These are phyloP conservation scores for Galium porrigens DNA, from an alignment of 305 asterid genomes.

Conservation along the genomic window DNA sequence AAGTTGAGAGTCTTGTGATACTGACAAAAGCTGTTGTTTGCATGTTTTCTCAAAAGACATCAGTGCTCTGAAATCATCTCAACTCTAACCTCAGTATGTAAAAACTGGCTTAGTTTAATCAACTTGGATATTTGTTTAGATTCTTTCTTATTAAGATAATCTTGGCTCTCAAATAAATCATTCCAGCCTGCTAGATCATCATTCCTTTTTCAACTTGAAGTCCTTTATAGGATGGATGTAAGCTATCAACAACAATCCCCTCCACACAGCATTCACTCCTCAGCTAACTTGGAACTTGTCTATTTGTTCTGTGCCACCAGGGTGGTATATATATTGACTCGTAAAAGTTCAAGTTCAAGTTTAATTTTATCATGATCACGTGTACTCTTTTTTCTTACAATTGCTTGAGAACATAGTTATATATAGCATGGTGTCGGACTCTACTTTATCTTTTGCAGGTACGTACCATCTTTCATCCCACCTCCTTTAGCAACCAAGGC, in stretches of 20 bases:
- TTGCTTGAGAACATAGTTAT: conserved; percentile 21
- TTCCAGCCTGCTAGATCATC: not conserved
- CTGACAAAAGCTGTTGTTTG: not conserved
- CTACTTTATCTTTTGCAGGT: conserved; percentile 61
- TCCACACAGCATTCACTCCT: not conserved
- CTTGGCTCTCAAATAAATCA: not conserved
- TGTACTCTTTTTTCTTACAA: conserved; percentile 9
- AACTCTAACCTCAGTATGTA: not conserved
- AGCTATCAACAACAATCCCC: not conserved
- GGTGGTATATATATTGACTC: not conserved
- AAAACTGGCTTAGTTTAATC: not conserved
- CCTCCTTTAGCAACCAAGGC: conserved; percentile 84
- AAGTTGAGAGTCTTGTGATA: not conserved
- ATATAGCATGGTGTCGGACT: conserved; percentile 36
- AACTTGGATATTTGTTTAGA: not conserved
- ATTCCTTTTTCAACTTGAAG: not conserved
- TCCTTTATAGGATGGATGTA: not conserved
- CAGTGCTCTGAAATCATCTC: not conserved
- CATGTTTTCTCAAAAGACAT: not conserved
- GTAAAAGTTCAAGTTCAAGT: not conserved
- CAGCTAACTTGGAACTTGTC: no score
- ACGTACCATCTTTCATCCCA: conserved; percentile 87
- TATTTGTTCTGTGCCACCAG: no score
- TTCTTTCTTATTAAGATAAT: not conserved
- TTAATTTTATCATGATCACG: conserved; percentile 5